Conservation (phyloP, 78 protist genomes). For the Dictyostelium intermedium region DNA sequence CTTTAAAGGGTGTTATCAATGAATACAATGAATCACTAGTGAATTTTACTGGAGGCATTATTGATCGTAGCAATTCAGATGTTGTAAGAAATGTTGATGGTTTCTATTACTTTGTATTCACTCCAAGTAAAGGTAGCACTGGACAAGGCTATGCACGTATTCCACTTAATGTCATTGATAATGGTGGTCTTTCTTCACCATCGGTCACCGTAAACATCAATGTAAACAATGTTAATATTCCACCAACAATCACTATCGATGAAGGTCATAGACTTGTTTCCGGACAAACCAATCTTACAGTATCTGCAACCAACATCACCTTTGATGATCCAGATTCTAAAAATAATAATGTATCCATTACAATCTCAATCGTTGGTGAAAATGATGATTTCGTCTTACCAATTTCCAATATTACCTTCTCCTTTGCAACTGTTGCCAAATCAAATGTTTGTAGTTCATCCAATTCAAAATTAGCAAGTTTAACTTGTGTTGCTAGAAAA, state of each 20-base stretch:
- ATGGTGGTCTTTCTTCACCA: not conserved
- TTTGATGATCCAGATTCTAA: slow-evolving; percentile 20
- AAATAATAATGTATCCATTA: not conserved
- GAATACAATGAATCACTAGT: not conserved
- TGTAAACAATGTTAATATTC: not conserved
- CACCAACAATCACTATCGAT: not conserved
- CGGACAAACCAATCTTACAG: not conserved
- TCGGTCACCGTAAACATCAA: not conserved
- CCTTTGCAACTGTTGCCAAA: too few species aligned
- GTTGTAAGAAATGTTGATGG: not conserved
- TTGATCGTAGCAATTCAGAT: not conserved
- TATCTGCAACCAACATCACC: not conserved
- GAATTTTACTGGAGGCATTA: not conserved
- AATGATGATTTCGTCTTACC: not conserved
- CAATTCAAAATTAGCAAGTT: not conserved
- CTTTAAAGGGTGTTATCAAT: not conserved
- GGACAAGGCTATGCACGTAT: not conserved
- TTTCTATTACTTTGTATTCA: not conserved
- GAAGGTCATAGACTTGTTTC: not conserved
- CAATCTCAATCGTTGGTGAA: not conserved
- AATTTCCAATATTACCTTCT: not conserved
- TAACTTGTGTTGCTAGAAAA: not conserved
- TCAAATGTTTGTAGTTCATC: not conserved
- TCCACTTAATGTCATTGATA: not conserved
- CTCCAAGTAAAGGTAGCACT: not conserved